phyloP scores from a whole-genome alignment of 1,284 basidiomycete genomes.

The Cryptococcus sp. region DNA sequence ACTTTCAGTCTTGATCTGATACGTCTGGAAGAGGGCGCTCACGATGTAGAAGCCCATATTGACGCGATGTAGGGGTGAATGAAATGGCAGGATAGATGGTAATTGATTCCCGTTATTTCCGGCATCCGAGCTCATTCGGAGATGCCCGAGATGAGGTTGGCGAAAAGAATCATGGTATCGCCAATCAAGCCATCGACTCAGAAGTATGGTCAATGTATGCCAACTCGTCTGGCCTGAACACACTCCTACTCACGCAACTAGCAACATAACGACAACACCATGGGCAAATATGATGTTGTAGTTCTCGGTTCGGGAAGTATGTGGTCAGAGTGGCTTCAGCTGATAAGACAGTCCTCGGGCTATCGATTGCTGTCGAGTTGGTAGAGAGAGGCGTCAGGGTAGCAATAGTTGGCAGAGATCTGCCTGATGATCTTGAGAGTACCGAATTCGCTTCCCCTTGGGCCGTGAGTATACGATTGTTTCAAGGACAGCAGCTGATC shows the following conservation, averaged over 20 bases:
- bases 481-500: background rate
- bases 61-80: background rate
- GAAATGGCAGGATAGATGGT: too few relatives aligned
- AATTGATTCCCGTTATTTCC: too few relatives aligned
- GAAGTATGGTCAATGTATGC: too few relatives aligned
- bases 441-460: conserved; percentile 65
- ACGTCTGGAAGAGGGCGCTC: background rate
- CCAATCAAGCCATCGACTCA: background rate
- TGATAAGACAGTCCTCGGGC: conserved; percentile 46
- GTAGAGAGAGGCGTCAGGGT: conserved; percentile 52
- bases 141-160: too few relatives aligned
- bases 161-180: background rate
- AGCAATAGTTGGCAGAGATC: conserved; percentile 61
- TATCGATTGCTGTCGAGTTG: conserved; percentile 50
- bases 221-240: too few relatives aligned
- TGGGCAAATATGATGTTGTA: conserved; percentile 23
- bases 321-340: conserved; percentile 4
- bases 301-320: conserved; percentile 43
- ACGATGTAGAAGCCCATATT: background rate
- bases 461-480: conserved; percentile 50
- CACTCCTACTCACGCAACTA: too few relatives aligned
- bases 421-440: conserved; percentile 59
- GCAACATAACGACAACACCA: background rate
- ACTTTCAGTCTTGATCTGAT: background rate
- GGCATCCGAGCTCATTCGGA: too few relatives aligned